A percentile compares a stretch with the other conserved stretches of the same genome.
Evolutionary conservation across 2,329 filamentous ascomycete species (phyloP).

Genomic region (Monosporascus sp.): DNA sequence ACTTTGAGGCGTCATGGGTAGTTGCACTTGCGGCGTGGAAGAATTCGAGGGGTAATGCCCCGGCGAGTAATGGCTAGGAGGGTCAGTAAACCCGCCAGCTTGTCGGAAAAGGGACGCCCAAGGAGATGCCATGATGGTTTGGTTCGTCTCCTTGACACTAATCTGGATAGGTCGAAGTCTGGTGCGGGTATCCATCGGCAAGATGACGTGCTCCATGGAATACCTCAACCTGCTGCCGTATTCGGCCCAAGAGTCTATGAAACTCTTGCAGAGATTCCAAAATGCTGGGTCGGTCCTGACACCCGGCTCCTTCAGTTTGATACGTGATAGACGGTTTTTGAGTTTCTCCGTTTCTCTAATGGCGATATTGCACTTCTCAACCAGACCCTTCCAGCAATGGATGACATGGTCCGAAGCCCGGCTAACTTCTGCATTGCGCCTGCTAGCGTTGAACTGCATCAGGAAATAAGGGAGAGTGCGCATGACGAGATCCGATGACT

Average conservation of each 20-base stretch:
- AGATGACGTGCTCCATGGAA: constrained; percentile 43
- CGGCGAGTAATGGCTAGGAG: constrained; percentile 21
- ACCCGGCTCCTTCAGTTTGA: constrained; percentile 81
- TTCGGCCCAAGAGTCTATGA: constrained; percentile 65
- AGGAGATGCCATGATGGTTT: constrained; percentile 59
- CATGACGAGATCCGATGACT: constrained; percentile 68
- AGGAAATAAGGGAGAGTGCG: constrained; percentile 66
- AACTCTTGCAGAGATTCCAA: constrained; percentile 69
- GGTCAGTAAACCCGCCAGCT: constrained; percentile 19
- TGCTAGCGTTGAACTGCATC: constrained; percentile 58
- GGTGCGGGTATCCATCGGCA: constrained; percentile 63
- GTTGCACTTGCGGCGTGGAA: constrained; percentile 26
- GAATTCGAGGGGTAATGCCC: constrained; percentile 29
- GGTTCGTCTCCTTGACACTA: constrained; percentile 73
- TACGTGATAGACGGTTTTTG: constrained; percentile 65
- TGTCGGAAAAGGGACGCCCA: constrained; percentile 44
- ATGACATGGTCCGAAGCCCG: constrained; percentile 55
- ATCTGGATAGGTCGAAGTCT: constrained; percentile 77
- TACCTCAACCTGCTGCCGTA: constrained; percentile 57
- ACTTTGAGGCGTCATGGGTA: constrained; percentile 84
- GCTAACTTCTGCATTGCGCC: constrained; percentile 58
- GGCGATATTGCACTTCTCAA: constrained; percentile 65
- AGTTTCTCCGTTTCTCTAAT: constrained; percentile 70
- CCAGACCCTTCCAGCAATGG: constrained; percentile 64
- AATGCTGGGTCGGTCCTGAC: constrained; percentile 59